Conservation (phyloP, 139 green algal genomes). For the Diplosphaera chodatii region DNA sequence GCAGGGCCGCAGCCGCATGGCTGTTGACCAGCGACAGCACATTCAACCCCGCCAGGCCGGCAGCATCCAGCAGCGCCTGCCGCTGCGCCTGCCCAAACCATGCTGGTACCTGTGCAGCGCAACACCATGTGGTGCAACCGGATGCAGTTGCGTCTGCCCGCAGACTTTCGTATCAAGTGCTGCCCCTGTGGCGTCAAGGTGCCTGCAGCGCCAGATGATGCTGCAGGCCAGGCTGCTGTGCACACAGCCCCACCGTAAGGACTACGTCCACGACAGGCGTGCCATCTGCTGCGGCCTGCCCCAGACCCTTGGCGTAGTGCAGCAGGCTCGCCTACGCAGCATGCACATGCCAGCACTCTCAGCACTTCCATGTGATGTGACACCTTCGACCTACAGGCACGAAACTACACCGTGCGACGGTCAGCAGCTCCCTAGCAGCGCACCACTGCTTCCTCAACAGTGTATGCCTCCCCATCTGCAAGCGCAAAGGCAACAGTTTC, state of each 20-base stretch:
- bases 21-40: constrained; percentile 85
- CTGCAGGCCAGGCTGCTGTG: too few species aligned
- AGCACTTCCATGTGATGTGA: constrained; percentile 4
- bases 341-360: background rate
- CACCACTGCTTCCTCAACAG: constrained; percentile 84
- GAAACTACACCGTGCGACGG: too few species aligned
- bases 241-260: constrained; percentile 74
- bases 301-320: constrained; percentile 78
- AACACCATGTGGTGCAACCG: too few species aligned
- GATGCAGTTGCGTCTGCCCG: too few species aligned
- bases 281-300: constrained; percentile 55
- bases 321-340: constrained; percentile 76
- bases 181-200: too few species aligned
- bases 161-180: too few species aligned
- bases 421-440: constrained; percentile 9
- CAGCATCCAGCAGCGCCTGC: constrained; percentile 75
- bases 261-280: constrained; percentile 72
- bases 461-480: constrained; percentile 29
- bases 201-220: too few species aligned
- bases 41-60: constrained; percentile 47
- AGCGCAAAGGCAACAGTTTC: constrained; percentile 39
- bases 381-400: too few species aligned
- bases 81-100: constrained; percentile 83
- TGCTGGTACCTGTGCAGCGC: constrained; percentile 21
- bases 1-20: constrained; percentile 87